Conservation (phyloP, 192 early-diverging fungal species). For the Coemansia sp. region DNA sequence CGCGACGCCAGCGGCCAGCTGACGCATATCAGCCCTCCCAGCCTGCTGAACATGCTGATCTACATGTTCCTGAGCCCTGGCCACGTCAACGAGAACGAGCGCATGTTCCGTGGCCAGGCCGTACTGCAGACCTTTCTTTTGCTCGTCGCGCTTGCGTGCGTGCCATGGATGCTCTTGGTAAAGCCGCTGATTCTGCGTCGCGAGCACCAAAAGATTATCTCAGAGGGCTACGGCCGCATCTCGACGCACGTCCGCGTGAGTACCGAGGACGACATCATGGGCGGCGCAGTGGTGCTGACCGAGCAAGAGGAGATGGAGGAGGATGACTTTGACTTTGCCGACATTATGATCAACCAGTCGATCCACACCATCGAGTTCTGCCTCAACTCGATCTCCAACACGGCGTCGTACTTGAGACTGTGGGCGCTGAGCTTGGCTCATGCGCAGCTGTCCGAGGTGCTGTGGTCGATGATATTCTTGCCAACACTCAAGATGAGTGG, state of each 20-base stretch:
- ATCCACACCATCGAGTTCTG: constrained; percentile 99
- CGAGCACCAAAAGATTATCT: constrained; percentile 74
- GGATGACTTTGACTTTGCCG: constrained; percentile 87
- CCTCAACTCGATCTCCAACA: constrained; percentile 94
- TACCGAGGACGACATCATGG: constrained; percentile 46
- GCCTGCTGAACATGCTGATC: constrained; percentile 96
- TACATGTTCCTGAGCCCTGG: constrained; percentile 99
- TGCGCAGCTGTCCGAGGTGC: constrained; percentile 94
- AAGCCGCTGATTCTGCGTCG: constrained; percentile 85
- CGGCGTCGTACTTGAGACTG: constrained; percentile 96
- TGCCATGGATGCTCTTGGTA: constrained; percentile 96
- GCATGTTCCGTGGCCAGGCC: constrained; percentile 84
- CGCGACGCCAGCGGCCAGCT: constrained; percentile 63
- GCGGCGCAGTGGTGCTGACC: constrained; percentile 52
- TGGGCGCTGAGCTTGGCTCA: constrained; percentile 99
- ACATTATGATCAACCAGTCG: constrained; percentile 93
- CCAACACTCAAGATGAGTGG: constrained; percentile 44
- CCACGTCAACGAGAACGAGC: constrained; percentile 60
- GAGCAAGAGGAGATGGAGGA: constrained; percentile 69
- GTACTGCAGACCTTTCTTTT: constrained; percentile 78
- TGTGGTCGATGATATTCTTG: constrained; percentile 87
- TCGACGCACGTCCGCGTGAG: constrained; percentile 53
- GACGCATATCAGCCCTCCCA: constrained; percentile 75
- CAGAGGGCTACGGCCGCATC: constrained; percentile 72
- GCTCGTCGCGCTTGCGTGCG: constrained; percentile 77